A percentile compares a stretch with the other conserved stretches of the same genome.
phyloP scores from a whole-genome alignment of 441 rosid genomes.

The Erysimum cheiri region DNA sequence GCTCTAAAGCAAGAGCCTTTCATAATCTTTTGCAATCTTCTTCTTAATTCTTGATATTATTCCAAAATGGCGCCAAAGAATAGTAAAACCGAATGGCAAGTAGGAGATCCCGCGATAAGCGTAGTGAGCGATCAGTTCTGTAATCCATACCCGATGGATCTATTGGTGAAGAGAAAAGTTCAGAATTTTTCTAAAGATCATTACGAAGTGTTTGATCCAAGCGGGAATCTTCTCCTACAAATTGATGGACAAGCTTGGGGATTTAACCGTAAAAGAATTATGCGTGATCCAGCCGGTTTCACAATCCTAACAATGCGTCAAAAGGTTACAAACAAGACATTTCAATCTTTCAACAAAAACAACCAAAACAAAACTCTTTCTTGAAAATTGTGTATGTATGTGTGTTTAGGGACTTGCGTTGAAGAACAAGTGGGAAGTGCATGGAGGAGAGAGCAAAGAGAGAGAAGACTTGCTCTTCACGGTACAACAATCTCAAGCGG shows the following conservation, averaged over 20 bases:
- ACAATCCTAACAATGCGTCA: constrained; percentile 62
- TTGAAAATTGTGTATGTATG: background rate
- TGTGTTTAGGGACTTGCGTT: constrained; percentile 46
- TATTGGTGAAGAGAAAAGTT: constrained; percentile 59
- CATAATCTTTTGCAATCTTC: constrained; percentile 31
- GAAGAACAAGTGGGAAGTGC: constrained; percentile 61
- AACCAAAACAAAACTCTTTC: background rate
- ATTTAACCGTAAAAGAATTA: constrained; percentile 51
- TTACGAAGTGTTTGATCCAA: constrained; percentile 59
- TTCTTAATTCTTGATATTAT: constrained; percentile 24
- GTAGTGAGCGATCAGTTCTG: constrained; percentile 68
- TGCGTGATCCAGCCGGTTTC: constrained; percentile 71
- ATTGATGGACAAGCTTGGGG: constrained; percentile 68
- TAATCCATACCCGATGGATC: constrained; percentile 64
- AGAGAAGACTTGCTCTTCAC: constrained; percentile 47
- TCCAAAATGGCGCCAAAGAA: constrained; percentile 42
- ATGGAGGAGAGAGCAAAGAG: constrained; percentile 58
- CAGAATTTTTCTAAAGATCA: constrained; percentile 49
- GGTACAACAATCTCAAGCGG: constrained; percentile 58
- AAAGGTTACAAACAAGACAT: constrained; percentile 54
- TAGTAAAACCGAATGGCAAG: constrained; percentile 43
- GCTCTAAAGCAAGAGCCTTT: constrained; percentile 43
- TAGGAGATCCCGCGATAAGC: constrained; percentile 53
- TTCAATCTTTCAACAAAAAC: constrained; percentile 38
- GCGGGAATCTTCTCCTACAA: constrained; percentile 62